Evolutionary conservation across 345 rosid genomes (phyloP).

Genomic region (Aquilaria sinensis): DNA sequence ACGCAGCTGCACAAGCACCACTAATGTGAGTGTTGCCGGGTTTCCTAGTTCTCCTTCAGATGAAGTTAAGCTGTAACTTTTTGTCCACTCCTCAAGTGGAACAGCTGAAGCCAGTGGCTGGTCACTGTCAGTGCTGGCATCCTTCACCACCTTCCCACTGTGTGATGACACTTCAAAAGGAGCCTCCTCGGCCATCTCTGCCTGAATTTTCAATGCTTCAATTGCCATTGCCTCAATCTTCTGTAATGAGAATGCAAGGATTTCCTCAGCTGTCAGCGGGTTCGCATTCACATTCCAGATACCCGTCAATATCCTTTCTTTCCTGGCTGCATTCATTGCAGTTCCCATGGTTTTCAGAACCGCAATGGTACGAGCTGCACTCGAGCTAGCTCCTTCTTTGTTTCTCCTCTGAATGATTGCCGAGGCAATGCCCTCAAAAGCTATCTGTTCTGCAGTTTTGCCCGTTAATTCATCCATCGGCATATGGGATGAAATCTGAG

Average conservation of each 20-base stretch:
- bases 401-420: conserved; percentile 91
- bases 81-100: conserved; percentile 68
- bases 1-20: conserved; percentile 56
- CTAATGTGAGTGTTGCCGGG: conserved; percentile 33
- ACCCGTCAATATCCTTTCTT: conserved; percentile 76
- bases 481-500: conserved; percentile 53
- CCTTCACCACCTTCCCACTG: conserved; percentile 11
- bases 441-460: conserved; percentile 93
- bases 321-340: conserved; percentile 66
- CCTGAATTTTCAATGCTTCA: conserved; percentile 82
- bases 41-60: conserved; percentile 21
- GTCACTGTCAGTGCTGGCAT: conserved; percentile 12
- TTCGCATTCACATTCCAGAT: conserved; percentile 71
- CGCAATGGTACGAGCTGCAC: conserved; percentile 79
- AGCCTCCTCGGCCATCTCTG: conserved; percentile 71
- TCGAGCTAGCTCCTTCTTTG: conserved; percentile 83
- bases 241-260: conserved; percentile 69
- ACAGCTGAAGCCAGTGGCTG: conserved; percentile 39
- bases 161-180: conserved; percentile 71
- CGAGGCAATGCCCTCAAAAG: conserved; percentile 94
- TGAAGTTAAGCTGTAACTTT: conserved; percentile 15
- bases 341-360: conserved; percentile 71
- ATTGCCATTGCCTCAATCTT: conserved; percentile 75
- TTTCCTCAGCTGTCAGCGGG: conserved; percentile 56
- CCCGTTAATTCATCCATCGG: conserved; percentile 74